Percentiles rank a stretch among this genome's conserved stretches.
Conservation (phyloP, 2,329 filamentous ascomycete genomes). For the Metarhizium sp. region DNA sequence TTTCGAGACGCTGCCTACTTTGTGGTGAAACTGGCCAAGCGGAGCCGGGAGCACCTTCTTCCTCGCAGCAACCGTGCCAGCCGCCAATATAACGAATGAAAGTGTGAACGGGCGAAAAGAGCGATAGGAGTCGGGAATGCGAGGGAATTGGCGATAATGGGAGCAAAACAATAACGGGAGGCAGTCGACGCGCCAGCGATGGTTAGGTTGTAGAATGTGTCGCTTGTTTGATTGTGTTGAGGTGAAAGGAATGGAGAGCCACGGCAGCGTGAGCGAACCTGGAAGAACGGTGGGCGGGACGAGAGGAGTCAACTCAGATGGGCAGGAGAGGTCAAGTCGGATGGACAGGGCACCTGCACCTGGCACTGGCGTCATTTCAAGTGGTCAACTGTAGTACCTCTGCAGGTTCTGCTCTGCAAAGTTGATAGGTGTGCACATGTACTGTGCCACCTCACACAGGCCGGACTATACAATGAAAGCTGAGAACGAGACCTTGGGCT, state of each 20-base stretch:
- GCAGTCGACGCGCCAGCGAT: slow-evolving; percentile 1
- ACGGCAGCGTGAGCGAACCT: not conserved
- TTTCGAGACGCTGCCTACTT: not conserved
- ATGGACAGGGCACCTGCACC: not conserved
- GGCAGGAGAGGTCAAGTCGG: not conserved
- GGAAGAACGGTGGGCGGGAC: not conserved
- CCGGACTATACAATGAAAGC: too few relatives aligned
- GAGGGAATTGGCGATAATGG: not conserved
- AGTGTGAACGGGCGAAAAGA: not conserved
- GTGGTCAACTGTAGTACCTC: not conserved
- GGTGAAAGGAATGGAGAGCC: slow-evolving; percentile 4
- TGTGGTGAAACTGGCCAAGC: not conserved
- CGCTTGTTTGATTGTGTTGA: slow-evolving; percentile 4
- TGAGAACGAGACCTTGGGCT: too few relatives aligned
- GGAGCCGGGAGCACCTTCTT: not conserved
- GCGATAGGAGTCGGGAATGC: not conserved
- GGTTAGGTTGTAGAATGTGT: slow-evolving; percentile 1
- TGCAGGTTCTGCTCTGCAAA: too few relatives aligned
- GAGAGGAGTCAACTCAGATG: not conserved
- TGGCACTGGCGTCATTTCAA: not conserved
- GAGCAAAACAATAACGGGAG: not conserved
- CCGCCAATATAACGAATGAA: not conserved
- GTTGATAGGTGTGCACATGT: too few relatives aligned
- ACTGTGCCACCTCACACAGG: too few relatives aligned
- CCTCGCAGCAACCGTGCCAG: not conserved